A percentile compares a stretch with the other conserved stretches of the same genome.
These are phyloP conservation scores for Sporothrix variecibatus DNA, from an alignment of 2,329 filamentous ascomycete species.

Conservation along the genomic window DNA sequence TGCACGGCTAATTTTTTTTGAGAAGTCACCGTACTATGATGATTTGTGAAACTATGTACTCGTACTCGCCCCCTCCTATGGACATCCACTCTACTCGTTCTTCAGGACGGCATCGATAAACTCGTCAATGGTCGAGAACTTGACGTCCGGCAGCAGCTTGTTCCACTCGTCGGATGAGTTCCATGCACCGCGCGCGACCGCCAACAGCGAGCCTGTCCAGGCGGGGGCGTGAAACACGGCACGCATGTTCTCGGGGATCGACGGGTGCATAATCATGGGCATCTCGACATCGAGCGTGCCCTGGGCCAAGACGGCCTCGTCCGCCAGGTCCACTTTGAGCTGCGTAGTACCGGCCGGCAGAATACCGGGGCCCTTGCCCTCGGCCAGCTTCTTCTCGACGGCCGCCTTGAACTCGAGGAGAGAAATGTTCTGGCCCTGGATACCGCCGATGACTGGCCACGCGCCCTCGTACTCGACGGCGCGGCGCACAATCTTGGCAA, in stretches of 20 bases:
- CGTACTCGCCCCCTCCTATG: not conserved
- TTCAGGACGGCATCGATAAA: conserved; percentile 40
- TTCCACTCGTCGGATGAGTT: conserved; percentile 48
- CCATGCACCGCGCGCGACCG: conserved; percentile 46
- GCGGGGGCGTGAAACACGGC: conserved; percentile 42
- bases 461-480: conserved; percentile 48
- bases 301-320: conserved; percentile 49
- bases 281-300: conserved; percentile 46
- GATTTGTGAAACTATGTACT: not conserved
- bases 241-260: conserved; percentile 41
- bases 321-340: conserved; percentile 46
- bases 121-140: conserved; percentile 44
- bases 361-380: not conserved
- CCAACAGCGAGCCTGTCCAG: conserved; percentile 46
- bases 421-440: conserved; percentile 43
- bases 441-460: conserved; percentile 48
- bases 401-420: conserved; percentile 43
- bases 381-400: conserved; percentile 32
- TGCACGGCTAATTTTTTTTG: not conserved
- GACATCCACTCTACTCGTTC: not conserved
- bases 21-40: no score
- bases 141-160: conserved; percentile 45
- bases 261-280: conserved; percentile 39
- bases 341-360: not conserved
- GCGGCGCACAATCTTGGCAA: conserved; percentile 30